A percentile compares a stretch with the other conserved stretches of the same genome.
phyloP scores from a whole-genome alignment of 1,284 basidiomycete genomes.

The Dichomitus squalens region DNA sequence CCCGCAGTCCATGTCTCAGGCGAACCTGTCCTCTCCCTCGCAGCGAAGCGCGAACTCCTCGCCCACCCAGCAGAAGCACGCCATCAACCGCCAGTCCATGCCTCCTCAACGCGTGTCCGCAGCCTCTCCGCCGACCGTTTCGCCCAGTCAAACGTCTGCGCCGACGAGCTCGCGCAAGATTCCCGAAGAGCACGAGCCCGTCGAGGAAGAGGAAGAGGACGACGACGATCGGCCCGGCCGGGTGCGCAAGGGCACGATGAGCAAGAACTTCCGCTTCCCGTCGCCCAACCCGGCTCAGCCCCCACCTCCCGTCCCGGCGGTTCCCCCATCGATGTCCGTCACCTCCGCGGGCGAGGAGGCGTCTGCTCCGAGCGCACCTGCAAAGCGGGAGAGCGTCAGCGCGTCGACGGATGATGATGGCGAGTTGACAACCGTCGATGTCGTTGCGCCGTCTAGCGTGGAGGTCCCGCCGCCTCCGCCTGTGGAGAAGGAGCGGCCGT shows the following conservation, averaged over 20 bases:
- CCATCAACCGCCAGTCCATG: constrained; percentile 60
- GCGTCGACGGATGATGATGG: constrained; percentile 20
- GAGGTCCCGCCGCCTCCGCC: constrained; percentile 79
- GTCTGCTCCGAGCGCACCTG: neutral
- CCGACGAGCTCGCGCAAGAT: constrained; percentile 34
- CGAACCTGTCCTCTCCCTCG: constrained; percentile 45
- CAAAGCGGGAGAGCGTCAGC: constrained; percentile 8
- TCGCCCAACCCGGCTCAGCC: constrained; percentile 36
- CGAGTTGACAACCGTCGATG: constrained; percentile 33
- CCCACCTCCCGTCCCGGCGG: constrained; percentile 23
- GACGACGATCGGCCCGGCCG: constrained; percentile 24
- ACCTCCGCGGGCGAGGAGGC: constrained; percentile 4
- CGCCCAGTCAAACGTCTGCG: constrained; percentile 40
- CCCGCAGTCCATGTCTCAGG: constrained; percentile 79
- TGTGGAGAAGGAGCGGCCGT: constrained; percentile 66
- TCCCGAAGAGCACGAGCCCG: constrained; percentile 52
- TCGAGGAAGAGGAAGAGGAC: constrained; percentile 21
- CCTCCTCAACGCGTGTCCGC: constrained; percentile 48
- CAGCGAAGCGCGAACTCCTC: constrained; percentile 43
- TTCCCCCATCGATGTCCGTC: constrained; percentile 14
- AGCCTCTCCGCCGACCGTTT: constrained; percentile 41
- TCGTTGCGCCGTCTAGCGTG: constrained; percentile 61
- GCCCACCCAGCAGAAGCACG: constrained; percentile 34
- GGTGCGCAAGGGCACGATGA: constrained; percentile 68
- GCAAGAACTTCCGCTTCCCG: constrained; percentile 77